Evolutionary conservation across 495 filamentous ascomycete species (phyloP), one percentile per base, ranked within the genome.

Genomic region (Chaetomidium leptoderma): DNA sequence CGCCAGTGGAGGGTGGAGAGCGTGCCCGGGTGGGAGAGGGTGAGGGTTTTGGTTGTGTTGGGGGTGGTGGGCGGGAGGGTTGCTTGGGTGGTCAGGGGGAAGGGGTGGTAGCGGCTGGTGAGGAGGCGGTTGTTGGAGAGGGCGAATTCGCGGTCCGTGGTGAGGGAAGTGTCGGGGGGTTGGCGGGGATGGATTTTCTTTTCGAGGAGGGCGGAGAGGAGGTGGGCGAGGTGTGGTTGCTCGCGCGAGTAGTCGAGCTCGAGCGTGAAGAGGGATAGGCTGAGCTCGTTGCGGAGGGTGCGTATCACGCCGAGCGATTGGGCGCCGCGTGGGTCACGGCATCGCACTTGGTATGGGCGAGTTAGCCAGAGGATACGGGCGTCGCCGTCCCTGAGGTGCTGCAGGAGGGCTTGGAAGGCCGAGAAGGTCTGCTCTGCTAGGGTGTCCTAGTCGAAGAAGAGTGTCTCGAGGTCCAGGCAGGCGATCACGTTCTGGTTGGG

Each of bases 291-390:
- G 1, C 62, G 62, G 4, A 68, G n/a, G 21, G 53, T 60, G 32
- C 68, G 60, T 8, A 64, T 57, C 0, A 57, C 51, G 30, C 65
- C 67, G 43, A 65, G 32, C 23, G 60, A 60, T 23, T 63, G 62
- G 23, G 69, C 71, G 0, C 56, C 57, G 1, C 62, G 61, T 1
- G 68, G 69, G 33, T 72, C 64, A 2, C 27, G 16, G 56, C 70
- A 73, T 10, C 52, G 37, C 6, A 72, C 60, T 30, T 74, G 70
- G 13, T 58, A 46, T 0, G 70, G 69, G 0, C 33, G 52, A 10
- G 60, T 67, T 3, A 72, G 43, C 70, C 72, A 75, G n/a, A 75
- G 66, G n/a, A 74, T 47, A 3, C 14, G 44, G 3, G n/a, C 9
- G 2, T 60, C 62, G 23, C 62, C 47, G 17, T 48, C 27, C 14